phyloP scores from a whole-genome alignment of 805 yeast genomes.

The Cyberlindnera euphorbiae region DNA sequence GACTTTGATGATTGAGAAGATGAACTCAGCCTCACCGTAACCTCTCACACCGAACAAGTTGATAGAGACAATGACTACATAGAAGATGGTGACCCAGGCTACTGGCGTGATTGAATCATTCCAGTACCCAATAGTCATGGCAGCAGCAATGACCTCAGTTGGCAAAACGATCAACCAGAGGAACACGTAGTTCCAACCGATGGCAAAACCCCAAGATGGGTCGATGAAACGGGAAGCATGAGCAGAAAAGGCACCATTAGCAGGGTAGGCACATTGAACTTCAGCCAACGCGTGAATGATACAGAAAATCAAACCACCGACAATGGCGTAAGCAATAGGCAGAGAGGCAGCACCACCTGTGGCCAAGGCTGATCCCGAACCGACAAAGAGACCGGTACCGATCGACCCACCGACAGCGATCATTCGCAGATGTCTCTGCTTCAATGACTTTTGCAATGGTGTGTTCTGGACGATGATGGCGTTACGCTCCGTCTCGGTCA shows the following conservation, averaged over 20 bases:
- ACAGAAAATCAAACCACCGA: slow-evolving; percentile 52
- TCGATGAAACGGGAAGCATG: slow-evolving; percentile 55
- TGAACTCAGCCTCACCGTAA: slow-evolving; percentile 51
- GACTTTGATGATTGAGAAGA: slow-evolving; percentile 45
- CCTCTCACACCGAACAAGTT: slow-evolving; percentile 52
- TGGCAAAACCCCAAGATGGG: slow-evolving; percentile 60
- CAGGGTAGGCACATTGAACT: slow-evolving; percentile 54
- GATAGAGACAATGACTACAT: slow-evolving; percentile 41
- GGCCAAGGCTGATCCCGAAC: slow-evolving; percentile 54
- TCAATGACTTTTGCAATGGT: slow-evolving; percentile 52
- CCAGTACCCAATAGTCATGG: slow-evolving; percentile 52
- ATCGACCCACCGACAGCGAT: slow-evolving; percentile 65
- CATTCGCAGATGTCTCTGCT: slow-evolving; percentile 58
- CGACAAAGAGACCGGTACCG: slow-evolving; percentile 67
- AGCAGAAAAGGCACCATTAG: slow-evolving; percentile 59
- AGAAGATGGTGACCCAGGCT: slow-evolving; percentile 48
- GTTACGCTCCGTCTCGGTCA: slow-evolving; percentile 39
- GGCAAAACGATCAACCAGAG: slow-evolving; percentile 51
- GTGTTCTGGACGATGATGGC: slow-evolving; percentile 43
- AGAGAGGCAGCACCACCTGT: slow-evolving; percentile 65
- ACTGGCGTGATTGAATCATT: slow-evolving; percentile 39
- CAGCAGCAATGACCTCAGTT: slow-evolving; percentile 48
- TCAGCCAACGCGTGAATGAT: slow-evolving; percentile 63
- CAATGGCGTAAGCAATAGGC: slow-evolving; percentile 48
- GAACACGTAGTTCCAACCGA: slow-evolving; percentile 53